Evolutionary conservation across 208 protist species (phyloP).

Genomic region (Blechomonas ayalai): DNA sequence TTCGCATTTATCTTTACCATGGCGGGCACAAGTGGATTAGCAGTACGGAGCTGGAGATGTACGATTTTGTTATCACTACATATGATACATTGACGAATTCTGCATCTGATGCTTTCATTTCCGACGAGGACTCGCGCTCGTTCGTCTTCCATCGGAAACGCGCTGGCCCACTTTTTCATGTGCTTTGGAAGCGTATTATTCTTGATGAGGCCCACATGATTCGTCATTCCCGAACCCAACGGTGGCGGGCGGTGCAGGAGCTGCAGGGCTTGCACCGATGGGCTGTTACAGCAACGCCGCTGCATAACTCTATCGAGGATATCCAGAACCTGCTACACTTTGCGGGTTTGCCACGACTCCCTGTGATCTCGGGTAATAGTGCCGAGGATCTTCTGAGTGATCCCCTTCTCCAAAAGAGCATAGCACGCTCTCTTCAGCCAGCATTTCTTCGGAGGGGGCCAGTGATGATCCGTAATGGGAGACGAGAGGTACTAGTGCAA

Average conservation of each 20-base stretch:
- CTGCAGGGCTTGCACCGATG: conserved; percentile 80
- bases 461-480: conserved; percentile 83
- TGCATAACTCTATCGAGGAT: conserved; percentile 92
- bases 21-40: conserved; percentile 63
- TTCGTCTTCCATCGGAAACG: conserved; percentile 51
- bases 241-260: conserved; percentile 75
- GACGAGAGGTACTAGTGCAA: conserved; percentile 66
- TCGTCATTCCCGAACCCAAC: conserved; percentile 76
- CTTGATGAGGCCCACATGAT: conserved; percentile 94
- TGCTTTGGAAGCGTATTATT: conserved; percentile 91
- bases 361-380: conserved; percentile 59
- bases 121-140: conserved; percentile 45
- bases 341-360: conserved; percentile 64
- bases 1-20: conserved; percentile 79
- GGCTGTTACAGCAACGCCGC: conserved; percentile 91
- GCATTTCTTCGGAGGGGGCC: conserved; percentile 80
- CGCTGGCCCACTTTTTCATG: conserved; percentile 76
- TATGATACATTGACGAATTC: conserved; percentile 87
- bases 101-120: conserved; percentile 44
- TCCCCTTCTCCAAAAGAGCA: conserved; percentile 61
- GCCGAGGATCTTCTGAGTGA: conserved; percentile 74
- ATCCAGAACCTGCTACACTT: conserved; percentile 89
- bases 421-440: conserved; percentile 82
- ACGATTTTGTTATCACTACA: conserved; percentile 91
- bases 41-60: conserved; percentile 69